phyloP scores from a whole-genome alignment of 805 yeast genomes.

The Maudiozyma turicensis region DNA sequence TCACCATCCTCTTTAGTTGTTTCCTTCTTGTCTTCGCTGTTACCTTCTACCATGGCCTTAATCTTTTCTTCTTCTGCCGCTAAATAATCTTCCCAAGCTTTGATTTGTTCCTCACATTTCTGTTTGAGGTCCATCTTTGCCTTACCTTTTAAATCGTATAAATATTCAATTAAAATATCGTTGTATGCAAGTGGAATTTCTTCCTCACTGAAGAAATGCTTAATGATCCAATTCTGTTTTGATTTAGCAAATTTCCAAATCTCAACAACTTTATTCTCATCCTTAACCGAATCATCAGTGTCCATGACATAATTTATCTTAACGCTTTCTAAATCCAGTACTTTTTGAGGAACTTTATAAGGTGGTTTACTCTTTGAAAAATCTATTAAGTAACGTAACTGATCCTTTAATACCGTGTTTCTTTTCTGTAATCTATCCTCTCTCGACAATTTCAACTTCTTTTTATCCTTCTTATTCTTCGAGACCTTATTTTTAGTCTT shows the following conservation, averaged over 20 bases:
- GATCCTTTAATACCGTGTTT: constrained; percentile 26
- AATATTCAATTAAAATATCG: constrained; percentile 22
- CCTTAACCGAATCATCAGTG: constrained; percentile 2
- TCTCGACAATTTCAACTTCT: constrained; percentile 22
- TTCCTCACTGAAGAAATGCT: constrained; percentile 21
- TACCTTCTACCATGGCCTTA: constrained; percentile 16
- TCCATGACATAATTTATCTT: constrained; percentile 12
- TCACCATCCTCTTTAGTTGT: constrained; percentile 5
- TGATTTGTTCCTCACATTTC: constrained; percentile 13
- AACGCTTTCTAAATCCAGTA: constrained; percentile 17
- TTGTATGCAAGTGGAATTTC: constrained; percentile 24
- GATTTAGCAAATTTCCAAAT: constrained; percentile 31
- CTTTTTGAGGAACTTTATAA: constrained; percentile 16
- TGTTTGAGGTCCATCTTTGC: constrained; percentile 14
- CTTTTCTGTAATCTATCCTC: constrained; percentile 18
- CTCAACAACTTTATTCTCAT: constrained; percentile 13
- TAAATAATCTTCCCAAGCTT: constrained; percentile 21
- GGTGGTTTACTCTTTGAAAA: constrained; percentile 22
- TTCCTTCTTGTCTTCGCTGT: background rate
- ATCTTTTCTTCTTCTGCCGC: constrained; percentile 18
- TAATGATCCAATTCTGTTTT: constrained; percentile 30
- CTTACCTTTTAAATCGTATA: constrained; percentile 20
- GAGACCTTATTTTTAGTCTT: constrained; percentile 10
- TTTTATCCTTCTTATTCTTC: constrained; percentile 14
- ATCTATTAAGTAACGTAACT: constrained; percentile 27